Conservation (phyloP, 192 early-diverging fungal species). For the Mortierella hygrophila region DNA sequence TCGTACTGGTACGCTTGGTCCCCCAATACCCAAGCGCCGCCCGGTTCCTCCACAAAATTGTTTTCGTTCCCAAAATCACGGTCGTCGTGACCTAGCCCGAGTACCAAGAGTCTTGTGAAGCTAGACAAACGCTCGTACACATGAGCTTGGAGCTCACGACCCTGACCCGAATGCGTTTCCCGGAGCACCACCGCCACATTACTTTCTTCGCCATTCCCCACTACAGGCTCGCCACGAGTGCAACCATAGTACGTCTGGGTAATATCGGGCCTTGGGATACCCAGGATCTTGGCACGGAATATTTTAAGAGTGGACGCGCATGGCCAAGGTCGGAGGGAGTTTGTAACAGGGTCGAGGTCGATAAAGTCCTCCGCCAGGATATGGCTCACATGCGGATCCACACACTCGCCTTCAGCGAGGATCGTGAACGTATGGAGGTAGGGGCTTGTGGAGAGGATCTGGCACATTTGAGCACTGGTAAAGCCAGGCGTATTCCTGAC, state of each 20-base stretch:
- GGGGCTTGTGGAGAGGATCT: not conserved
- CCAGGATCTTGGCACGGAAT: slow-evolving; percentile 5
- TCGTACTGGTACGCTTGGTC: not conserved
- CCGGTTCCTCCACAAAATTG: not conserved
- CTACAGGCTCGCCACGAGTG: no score
- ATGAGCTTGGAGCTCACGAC: not conserved
- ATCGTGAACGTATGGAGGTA: not conserved
- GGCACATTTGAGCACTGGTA: not conserved
- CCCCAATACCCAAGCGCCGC: not conserved
- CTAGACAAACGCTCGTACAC: slow-evolving; percentile 19
- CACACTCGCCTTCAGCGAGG: not conserved
- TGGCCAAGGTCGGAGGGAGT: not conserved
- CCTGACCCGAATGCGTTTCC: not conserved
- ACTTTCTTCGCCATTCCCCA: not conserved
- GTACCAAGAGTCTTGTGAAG: not conserved
- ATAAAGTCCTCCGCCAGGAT: not conserved
- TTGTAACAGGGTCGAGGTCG: not conserved
- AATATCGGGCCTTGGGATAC: slow-evolving; percentile 7
- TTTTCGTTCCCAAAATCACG: not conserved
- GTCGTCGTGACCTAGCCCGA: not conserved
- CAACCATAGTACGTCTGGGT: no score
- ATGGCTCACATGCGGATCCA: not conserved
- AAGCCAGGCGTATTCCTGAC: not conserved
- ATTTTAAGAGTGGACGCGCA: not conserved
- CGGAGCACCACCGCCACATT: not conserved